Base-by-base conservation (phyloP, 306 rosid species). In the Vicia faba region DNA sequence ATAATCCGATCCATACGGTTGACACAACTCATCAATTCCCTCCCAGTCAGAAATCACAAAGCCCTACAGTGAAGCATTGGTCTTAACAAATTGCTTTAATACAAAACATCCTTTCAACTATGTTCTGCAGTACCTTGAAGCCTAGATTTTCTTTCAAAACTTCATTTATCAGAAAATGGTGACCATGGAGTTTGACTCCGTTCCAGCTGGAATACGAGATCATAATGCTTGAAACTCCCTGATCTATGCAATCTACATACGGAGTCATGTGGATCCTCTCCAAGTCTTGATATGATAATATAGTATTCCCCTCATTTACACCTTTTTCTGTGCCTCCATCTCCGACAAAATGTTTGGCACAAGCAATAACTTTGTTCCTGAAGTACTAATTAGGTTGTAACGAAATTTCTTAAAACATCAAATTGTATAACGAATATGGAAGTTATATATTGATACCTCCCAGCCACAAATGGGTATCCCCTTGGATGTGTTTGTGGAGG, bases 341-440 rank as follows among this genome's bases (percentile, higher is more conserved):
- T 53, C 97, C 91, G 14, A 86, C 91, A 86, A 88, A 91, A 85
- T 91, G 96, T 75, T 91, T 88, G 60, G 93, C 91, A 82, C 91
- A 91, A 5, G 91, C 91, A 46, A 85, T 73, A 55, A 80, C 83
- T 13, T 83, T 86, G 83, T 75, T 83, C 82, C 97, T 88, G 87
- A 40, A 73, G 59, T 58, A 59, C 53, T 72, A n/a, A 58, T 14
- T 5, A 64, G 20, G 20, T 57, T 33, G 38, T 33, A 33, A 33
- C 38, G 2, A 11, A 6, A 26, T 70, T 35, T 54, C 23, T 7
- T 44, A 33, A 23, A 26, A 25, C 46, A 60, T 44, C 13, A 9
- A 60, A 33, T 3, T 50, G 51, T 33, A 11, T 20, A 57, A 44
- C n/a, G 48, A 55, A 73, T n/a, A n/a, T 55, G 33, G 50, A 73